phyloP scores from a whole-genome alignment of 2,329 filamentous ascomycete genomes.

The Amylocarpus encephaloides region DNA sequence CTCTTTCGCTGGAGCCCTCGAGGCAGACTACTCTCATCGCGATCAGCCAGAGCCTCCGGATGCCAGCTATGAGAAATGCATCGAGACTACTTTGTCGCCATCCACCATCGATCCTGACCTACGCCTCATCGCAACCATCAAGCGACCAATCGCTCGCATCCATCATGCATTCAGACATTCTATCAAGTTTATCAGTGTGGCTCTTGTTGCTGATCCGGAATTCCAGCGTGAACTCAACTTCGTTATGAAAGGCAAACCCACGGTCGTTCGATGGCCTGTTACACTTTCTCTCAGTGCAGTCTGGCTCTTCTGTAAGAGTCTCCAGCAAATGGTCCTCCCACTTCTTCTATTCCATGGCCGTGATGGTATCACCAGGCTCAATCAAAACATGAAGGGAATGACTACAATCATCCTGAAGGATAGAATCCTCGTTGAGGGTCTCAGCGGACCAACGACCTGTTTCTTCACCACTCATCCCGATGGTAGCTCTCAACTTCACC shows the following conservation, averaged over 20 bases:
- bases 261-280: slow-evolving; percentile 28
- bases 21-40: neutral
- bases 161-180: neutral
- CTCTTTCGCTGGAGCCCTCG: slow-evolving; percentile 5
- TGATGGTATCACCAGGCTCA: neutral
- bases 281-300: slow-evolving; percentile 28
- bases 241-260: slow-evolving; percentile 20
- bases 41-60: slow-evolving; percentile 1
- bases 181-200: slow-evolving; percentile 37
- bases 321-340: neutral
- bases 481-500: slow-evolving; percentile 11
- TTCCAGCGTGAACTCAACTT: slow-evolving; percentile 38
- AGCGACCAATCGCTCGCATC: neutral
- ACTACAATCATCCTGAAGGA: neutral
- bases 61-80: slow-evolving; percentile 4
- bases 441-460: slow-evolving; percentile 42
- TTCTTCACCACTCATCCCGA: slow-evolving; percentile 31
- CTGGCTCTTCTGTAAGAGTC: neutral
- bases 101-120: neutral
- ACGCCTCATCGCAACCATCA: neutral
- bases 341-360: slow-evolving; percentile 1
- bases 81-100: neutral
- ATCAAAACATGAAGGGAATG: slow-evolving; percentile 4
- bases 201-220: slow-evolving; percentile 39
- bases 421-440: slow-evolving; percentile 37